Evolutionary conservation across 1,284 basidiomycete genomes (phyloP).

Genomic region (Ceraceosorus guamensis): DNA sequence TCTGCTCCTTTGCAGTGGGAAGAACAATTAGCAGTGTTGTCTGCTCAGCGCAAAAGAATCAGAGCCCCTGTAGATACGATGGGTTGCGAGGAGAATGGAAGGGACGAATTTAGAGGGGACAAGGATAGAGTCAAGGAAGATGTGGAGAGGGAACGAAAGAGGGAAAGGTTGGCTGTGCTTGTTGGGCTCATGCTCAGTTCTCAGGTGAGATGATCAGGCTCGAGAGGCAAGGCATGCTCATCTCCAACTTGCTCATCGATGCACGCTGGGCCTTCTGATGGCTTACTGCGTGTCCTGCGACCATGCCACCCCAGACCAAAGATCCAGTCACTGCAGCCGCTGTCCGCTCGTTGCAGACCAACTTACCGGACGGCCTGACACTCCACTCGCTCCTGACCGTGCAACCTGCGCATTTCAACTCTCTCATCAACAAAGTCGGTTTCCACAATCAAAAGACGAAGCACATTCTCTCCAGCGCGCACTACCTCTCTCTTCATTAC

Average conservation of each 20-base stretch:
- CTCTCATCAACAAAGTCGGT: conserved; percentile 78
- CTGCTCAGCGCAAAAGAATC: conserved; percentile 30
- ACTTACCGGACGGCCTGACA: conserved; percentile 69
- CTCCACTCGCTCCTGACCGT: conserved; percentile 66
- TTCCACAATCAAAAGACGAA: conserved; percentile 83
- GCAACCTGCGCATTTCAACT: conserved; percentile 59
- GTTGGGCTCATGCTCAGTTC: conserved; percentile 91
- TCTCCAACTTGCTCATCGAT: no score
- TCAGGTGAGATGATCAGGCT: conserved; percentile 14
- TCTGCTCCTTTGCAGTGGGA: conserved; percentile 37
- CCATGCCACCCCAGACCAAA: conserved; percentile 66
- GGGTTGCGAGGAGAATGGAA: conserved; percentile 45
- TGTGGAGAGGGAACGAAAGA: conserved; percentile 52
- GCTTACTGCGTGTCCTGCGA: no score
- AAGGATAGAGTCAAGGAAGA: conserved; percentile 16
- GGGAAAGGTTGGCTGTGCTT: conserved; percentile 71
- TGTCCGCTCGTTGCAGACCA: conserved; percentile 64
- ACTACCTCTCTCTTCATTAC: conserved; percentile 23
- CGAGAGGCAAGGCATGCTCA: no score
- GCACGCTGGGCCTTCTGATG: no score
- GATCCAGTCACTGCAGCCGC: conserved; percentile 67
- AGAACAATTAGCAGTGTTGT: conserved; percentile 21
- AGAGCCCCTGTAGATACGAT: conserved; percentile 47
- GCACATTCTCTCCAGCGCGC: conserved; percentile 31
- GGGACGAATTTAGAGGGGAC: conserved; percentile 29